These are phyloP conservation scores for Curvularia hawaiiensis DNA, from an alignment of 2,329 filamentous ascomycete genomes.

Conservation along the genomic window DNA sequence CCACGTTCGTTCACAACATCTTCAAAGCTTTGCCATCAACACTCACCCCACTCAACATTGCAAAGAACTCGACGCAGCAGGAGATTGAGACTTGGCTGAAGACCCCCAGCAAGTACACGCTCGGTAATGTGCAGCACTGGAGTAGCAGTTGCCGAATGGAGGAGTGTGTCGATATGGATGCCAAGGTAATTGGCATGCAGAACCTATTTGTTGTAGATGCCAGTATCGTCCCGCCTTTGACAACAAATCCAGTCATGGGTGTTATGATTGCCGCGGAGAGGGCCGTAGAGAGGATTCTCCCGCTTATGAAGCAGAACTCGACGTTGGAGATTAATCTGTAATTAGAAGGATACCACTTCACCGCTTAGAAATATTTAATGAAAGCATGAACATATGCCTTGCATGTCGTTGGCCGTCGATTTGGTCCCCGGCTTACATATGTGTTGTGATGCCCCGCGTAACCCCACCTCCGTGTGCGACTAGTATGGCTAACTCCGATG, in stretches of 20 bases:
- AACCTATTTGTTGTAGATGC: slow-evolving; percentile 61
- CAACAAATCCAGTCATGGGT: slow-evolving; percentile 61
- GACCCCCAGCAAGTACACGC: slow-evolving; percentile 54
- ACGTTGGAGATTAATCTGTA: neutral
- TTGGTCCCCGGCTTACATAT: neutral
- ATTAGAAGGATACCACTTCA: neutral
- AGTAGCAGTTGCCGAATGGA: slow-evolving; percentile 59
- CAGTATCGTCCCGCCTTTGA: slow-evolving; percentile 57
- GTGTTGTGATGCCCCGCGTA: neutral
- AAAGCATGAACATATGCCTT: neutral
- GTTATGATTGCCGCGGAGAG: slow-evolving; percentile 61
- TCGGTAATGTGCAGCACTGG: slow-evolving; percentile 60
- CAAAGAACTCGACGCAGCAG: slow-evolving; percentile 52
- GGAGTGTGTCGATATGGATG: slow-evolving; percentile 55
- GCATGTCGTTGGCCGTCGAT: neutral
- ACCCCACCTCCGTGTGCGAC: neutral
- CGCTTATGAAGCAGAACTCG: neutral
- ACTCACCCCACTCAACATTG: slow-evolving; percentile 57
- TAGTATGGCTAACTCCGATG: neutral
- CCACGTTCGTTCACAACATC: slow-evolving; percentile 57
- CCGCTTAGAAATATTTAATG: neutral
- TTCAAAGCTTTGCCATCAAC: slow-evolving; percentile 54
- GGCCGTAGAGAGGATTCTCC: slow-evolving; percentile 56
- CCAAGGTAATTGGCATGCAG: slow-evolving; percentile 54
- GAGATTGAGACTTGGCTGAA: slow-evolving; percentile 59